These are phyloP conservation scores for Fusarium anthophilum DNA, from an alignment of 2,329 filamentous ascomycete genomes.

Conservation along the genomic window DNA sequence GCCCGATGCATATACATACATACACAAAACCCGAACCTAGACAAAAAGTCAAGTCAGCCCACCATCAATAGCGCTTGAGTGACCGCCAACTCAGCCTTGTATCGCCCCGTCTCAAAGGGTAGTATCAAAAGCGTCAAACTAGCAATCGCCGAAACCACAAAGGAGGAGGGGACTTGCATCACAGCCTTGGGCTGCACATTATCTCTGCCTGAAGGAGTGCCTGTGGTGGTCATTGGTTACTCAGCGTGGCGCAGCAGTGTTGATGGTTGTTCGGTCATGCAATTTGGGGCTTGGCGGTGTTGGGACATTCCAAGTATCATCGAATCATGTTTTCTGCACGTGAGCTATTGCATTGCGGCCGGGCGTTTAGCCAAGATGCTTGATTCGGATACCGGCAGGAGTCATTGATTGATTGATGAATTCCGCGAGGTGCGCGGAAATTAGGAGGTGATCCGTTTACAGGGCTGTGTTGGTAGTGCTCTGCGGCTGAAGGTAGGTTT, in stretches of 20 bases:
- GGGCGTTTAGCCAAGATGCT: conserved; percentile 19
- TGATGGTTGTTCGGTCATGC: conserved; percentile 1
- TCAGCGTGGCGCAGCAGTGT: conserved; percentile 16
- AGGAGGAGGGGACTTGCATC: neutral
- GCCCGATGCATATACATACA: conserved; percentile 11
- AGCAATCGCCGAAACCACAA: conserved; percentile 3
- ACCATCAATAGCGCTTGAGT: neutral
- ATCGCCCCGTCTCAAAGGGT: neutral
- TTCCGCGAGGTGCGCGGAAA: conserved; percentile 7
- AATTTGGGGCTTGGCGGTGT: conserved; percentile 22
- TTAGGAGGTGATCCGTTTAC: neutral
- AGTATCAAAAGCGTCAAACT: neutral
- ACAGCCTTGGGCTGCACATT: conserved; percentile 23
- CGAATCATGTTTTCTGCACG: neutral
- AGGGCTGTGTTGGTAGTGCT: conserved; percentile 11
- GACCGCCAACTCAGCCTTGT: conserved; percentile 24
- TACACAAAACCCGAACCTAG: too few relatives aligned
- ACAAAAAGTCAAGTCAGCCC: conserved; percentile 27
- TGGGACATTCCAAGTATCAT: neutral
- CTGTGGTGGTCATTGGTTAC: neutral
- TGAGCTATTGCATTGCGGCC: neutral
- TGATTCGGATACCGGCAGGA: conserved; percentile 29
- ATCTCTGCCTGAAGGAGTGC: neutral
- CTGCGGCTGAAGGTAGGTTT: neutral
- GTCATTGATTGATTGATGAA: neutral